Conservation (phyloP, 108 stramenopile genomes). For the Seminavis robusta region DNA sequence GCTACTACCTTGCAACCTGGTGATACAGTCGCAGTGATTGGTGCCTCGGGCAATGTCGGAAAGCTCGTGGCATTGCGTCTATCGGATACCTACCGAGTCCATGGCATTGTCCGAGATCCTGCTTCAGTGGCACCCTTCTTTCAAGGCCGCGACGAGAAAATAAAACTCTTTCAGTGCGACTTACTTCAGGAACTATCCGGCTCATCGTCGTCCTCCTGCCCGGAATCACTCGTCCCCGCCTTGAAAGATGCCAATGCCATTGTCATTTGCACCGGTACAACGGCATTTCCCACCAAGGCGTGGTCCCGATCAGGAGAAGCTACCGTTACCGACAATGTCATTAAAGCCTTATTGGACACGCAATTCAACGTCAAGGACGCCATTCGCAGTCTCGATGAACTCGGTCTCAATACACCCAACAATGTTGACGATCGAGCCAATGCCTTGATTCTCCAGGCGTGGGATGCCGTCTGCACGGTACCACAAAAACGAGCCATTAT, state of each 20-base stretch:
- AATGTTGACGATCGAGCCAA: conserved; percentile 56
- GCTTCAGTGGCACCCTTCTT: conserved; percentile 18
- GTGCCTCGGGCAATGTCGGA: conserved; percentile 46
- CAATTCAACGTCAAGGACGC: conserved; percentile 25
- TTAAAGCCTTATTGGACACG: conserved; percentile 16
- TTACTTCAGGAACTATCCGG: conserved; percentile 9
- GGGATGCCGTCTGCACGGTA: conserved; percentile 13
- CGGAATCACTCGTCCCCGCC: conserved; percentile 12
- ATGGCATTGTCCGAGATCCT: conserved; percentile 34
- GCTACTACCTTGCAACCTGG: conserved; percentile 37
- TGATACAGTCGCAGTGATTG: conserved; percentile 48
- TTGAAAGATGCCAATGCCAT: conserved; percentile 36
- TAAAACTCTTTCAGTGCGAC: conserved; percentile 43
- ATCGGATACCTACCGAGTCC: conserved; percentile 34
- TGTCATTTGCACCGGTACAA: conserved; percentile 65
- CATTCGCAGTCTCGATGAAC: conserved; percentile 12
- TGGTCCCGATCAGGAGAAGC: conserved; percentile 40
- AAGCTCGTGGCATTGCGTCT: conserved; percentile 48
- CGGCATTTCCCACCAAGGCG: conserved; percentile 58
- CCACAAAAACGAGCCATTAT: conserved; percentile 33
- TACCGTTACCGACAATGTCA: conserved; percentile 13
- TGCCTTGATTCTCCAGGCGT: conserved; percentile 25
- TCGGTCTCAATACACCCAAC: conserved; percentile 60
- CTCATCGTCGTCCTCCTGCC: conserved; percentile 8
- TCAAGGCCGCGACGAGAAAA: conserved; percentile 16